phyloP scores from a whole-genome alignment of 345 rosid species.

The Hibiscus trionum region DNA sequence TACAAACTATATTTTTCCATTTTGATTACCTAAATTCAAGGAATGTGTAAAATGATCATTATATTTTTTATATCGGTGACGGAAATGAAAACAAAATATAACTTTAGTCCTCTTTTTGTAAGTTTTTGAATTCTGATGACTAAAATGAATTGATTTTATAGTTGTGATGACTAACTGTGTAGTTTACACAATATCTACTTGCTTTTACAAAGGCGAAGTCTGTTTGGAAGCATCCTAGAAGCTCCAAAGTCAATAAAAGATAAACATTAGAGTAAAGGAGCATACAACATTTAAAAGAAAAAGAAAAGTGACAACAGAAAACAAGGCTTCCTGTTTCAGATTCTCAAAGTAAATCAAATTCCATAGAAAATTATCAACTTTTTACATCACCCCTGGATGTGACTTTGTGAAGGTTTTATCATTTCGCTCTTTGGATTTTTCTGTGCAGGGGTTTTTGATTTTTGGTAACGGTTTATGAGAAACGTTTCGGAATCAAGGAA shows the following conservation, averaged over 20 bases:
- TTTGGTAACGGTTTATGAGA: conserved; percentile 3
- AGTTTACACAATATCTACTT: not conserved
- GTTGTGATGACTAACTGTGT: too few relatives aligned
- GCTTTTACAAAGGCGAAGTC: not conserved
- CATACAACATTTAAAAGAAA: not conserved
- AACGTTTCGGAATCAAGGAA: not conserved
- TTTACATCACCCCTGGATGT: not conserved
- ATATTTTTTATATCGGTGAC: too few relatives aligned
- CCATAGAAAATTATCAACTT: not conserved
- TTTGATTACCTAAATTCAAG: too few relatives aligned
- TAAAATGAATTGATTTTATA: too few relatives aligned
- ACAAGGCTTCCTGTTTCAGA: not conserved
- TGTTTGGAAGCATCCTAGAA: not conserved
- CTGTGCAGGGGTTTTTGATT: not conserved
- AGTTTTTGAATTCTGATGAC: not conserved
- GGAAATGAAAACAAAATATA: not conserved
- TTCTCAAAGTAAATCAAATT: not conserved
- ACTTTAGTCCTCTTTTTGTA: too few relatives aligned
- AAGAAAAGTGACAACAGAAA: not conserved
- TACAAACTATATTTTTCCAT: too few relatives aligned
- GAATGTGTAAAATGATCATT: too few relatives aligned
- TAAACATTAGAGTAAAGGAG: not conserved
- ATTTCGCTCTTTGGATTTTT: not conserved
- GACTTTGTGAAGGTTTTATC: not conserved
- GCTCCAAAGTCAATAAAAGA: not conserved